Evolutionary conservation across 2,329 filamentous ascomycete species (phyloP).

Genomic region (Monilinia vaccinii-corymbosi): DNA sequence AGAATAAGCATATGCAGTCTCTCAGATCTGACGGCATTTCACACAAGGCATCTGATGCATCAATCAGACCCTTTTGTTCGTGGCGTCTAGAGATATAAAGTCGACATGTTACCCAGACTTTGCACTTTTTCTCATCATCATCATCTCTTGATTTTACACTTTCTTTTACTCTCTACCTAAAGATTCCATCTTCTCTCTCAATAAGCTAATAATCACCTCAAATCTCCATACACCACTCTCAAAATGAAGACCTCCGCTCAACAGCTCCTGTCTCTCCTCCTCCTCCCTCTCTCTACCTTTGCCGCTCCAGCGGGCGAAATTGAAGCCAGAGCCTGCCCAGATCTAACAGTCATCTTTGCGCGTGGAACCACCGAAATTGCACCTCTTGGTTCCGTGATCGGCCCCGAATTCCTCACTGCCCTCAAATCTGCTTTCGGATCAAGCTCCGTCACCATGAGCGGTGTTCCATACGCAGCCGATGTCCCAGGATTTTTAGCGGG

Average conservation of each 20-base stretch:
- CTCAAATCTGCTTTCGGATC: slow-evolving; percentile 35
- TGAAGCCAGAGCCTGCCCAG: slow-evolving; percentile 14
- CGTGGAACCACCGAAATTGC: slow-evolving; percentile 22
- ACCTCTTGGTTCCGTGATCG: slow-evolving; percentile 20
- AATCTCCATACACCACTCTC: neutral
- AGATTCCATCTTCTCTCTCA: no score
- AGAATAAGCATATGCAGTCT: neutral
- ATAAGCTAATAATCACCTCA: neutral
- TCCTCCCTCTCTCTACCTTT: neutral
- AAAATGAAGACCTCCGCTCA: slow-evolving; percentile 5
- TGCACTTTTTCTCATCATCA: neutral
- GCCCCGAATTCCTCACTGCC: slow-evolving; percentile 23
- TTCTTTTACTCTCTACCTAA: neutral
- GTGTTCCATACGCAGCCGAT: slow-evolving; percentile 42
- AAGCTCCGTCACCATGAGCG: slow-evolving; percentile 39
- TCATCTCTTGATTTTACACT: neutral
- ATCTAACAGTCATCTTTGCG: slow-evolving; percentile 24
- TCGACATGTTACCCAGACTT: neutral
- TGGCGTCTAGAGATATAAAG: neutral
- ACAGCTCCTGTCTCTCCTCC: neutral
- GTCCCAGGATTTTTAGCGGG: slow-evolving; percentile 37
- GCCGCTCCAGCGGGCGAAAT: neutral
- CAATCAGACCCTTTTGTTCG: neutral
- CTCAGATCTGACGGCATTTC: neutral
- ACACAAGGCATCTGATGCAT: no score